Conservation (phyloP, 805 yeast genomes). For the Kodamaea nitidulidarum region DNA sequence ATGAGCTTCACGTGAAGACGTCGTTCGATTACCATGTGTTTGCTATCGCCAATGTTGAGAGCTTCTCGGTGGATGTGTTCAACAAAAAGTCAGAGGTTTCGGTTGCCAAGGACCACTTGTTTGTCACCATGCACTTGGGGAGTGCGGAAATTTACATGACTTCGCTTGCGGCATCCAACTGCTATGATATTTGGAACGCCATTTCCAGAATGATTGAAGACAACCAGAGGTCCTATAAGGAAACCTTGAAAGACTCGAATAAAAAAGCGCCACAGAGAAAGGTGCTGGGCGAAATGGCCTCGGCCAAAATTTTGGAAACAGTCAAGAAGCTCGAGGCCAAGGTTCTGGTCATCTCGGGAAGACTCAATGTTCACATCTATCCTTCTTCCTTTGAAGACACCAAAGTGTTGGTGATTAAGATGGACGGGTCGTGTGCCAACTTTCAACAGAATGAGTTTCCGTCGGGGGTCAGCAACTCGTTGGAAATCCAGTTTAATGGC, state of each 20-base stretch:
- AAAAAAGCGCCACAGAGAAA: constrained; percentile 10
- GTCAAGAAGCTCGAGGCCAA: constrained; percentile 57
- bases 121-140: constrained; percentile 46
- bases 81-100: constrained; percentile 59
- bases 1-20: constrained; percentile 51
- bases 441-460: constrained; percentile 47
- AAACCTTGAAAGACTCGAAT: constrained; percentile 58
- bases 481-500: constrained; percentile 60
- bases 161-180: constrained; percentile 79
- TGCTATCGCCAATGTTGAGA: constrained; percentile 52
- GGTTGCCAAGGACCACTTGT: constrained; percentile 56
- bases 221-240: constrained; percentile 65
- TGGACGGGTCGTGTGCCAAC: constrained; percentile 52
- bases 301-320: constrained; percentile 24
- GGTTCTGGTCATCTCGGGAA: constrained; percentile 57
- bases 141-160: constrained; percentile 65
- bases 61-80: constrained; percentile 51
- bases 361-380: constrained; percentile 59
- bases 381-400: constrained; percentile 80
- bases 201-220: constrained; percentile 70
- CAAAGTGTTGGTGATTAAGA: constrained; percentile 62
- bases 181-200: constrained; percentile 72
- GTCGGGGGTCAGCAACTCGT: constrained; percentile 47
- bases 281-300: constrained; percentile 6
- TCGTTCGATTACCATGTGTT: constrained; percentile 87